A percentile compares a stretch with the other conserved stretches of the same genome.
phyloP scores from a whole-genome alignment of 176 grass and related monocot genomes.

The Oryza glaberrima region DNA sequence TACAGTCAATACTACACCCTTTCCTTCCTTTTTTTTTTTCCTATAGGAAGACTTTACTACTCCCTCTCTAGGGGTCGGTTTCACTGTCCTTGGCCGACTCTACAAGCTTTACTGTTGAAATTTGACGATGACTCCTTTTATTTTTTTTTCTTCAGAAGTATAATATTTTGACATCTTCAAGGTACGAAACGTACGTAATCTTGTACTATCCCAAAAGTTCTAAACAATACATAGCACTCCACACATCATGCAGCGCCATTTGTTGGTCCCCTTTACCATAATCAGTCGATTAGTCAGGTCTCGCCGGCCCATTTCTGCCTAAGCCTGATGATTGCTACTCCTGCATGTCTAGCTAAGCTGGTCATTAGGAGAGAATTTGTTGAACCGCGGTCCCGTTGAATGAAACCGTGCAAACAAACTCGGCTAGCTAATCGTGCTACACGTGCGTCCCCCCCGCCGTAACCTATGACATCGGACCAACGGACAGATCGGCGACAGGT shows the following conservation, averaged over 20 bases:
- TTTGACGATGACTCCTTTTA: neutral
- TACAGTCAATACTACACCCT: neutral
- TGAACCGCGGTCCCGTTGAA: neutral
- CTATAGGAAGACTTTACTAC: neutral
- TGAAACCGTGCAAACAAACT: neutral
- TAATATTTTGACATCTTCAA: conserved; percentile 18
- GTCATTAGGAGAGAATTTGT: neutral
- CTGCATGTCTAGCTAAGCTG: too few species aligned
- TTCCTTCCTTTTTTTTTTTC: neutral
- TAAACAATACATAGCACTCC: neutral
- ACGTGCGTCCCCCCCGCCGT: neutral
- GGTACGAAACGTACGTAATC: neutral
- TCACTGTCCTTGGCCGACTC: neutral
- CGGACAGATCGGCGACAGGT: neutral
- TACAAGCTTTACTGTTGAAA: neutral
- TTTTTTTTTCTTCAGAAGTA: neutral
- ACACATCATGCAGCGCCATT: neutral
- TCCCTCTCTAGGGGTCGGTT: neutral
- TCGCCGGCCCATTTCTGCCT: neutral
- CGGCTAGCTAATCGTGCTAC: conserved; percentile 32
- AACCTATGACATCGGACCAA: neutral
- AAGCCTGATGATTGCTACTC: neutral
- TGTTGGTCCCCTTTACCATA: too few species aligned
- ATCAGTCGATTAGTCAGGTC: neutral
- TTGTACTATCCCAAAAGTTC: neutral